A percentile compares a stretch with the other conserved stretches of the same genome.
These are phyloP conservation scores for Penicillium sp. DNA, from an alignment of 2,329 filamentous ascomycete species.

Conservation along the genomic window DNA sequence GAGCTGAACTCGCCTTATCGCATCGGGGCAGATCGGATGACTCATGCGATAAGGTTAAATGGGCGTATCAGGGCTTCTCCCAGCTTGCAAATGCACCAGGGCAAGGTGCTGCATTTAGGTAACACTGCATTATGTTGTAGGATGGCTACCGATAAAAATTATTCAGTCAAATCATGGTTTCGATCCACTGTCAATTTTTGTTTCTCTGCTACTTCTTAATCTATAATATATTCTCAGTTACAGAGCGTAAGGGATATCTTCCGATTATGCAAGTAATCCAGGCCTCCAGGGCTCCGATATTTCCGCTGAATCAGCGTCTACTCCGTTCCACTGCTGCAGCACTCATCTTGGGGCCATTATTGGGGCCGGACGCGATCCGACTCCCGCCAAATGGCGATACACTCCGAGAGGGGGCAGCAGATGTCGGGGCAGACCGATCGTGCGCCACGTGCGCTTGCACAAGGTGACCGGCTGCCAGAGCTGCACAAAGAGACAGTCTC, in stretches of 20 bases:
- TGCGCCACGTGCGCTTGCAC: not conserved
- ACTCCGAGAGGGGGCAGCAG: not conserved
- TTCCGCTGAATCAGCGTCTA: not conserved
- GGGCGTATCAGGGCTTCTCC: conserved; percentile 3
- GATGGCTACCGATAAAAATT: not conserved
- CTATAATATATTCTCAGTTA: no score
- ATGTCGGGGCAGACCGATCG: not conserved
- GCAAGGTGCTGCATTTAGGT: not conserved
- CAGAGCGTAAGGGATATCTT: no score
- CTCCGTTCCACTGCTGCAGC: not conserved
- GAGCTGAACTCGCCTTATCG: conserved; percentile 5
- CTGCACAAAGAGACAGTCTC: not conserved
- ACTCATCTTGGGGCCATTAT: not conserved
- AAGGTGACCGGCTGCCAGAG: not conserved
- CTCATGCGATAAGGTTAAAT: conserved; percentile 7
- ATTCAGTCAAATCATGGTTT: not conserved
- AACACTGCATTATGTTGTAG: not conserved
- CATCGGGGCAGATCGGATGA: conserved; percentile 7
- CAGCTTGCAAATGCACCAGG: not conserved
- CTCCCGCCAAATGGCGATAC: not conserved
- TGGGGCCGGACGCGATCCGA: not conserved
- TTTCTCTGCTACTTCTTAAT: no score
- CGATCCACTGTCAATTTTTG: no score
- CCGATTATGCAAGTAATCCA: no score
- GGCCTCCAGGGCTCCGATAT: no score